Evolutionary conservation across 257 asterid genomes (phyloP), one percentile per base, ranked within the genome.

Genomic region (Capsicum chinense): DNA sequence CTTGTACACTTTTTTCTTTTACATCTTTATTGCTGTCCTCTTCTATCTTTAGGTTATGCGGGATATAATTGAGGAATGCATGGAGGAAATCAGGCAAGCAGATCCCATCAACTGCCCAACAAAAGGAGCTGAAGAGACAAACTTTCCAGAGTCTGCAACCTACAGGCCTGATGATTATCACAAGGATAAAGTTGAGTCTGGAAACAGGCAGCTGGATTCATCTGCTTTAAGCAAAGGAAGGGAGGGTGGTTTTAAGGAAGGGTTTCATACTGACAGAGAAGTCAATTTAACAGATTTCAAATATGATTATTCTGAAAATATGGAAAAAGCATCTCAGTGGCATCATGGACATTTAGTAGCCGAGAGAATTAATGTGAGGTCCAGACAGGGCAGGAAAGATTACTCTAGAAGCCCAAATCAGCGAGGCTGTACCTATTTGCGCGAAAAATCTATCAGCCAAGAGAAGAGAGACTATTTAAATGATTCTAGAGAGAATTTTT

Each of bases 31-130:
- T 68, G 52, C 26, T 42, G 42, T 35, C 63, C 44, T 35, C 54
- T 74, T 48, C 74, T 86, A 71, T 60, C 78, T 50, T 66, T 62
- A 95, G 99, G 95, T 94, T 79, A 90, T 85, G 89, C 92, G 97
- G 88, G 97, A 88, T 85, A 92, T 97, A 70, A 95, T 97, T 86
- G 95, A 90, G 85, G 97, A 91, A 88, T 91, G 86, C 84, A 97
- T 93, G 98, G 99, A 92, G 88, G 97, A 91, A 84, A 87, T 93
- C 83, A 91, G 88, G 90, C 88, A 79, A 79, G 93, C 92, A 66
- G 92, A 88, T 56, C 93, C 85, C 64, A 76, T 87, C 47, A 87
- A 86, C 87, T 86, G 83, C 87, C 62, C 66, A 48, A 85, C 89
- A 82, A 86, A 89, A 85, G 86, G 83, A 86, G 78, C 84, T 79